Percentiles rank a stretch among this genome's conserved stretches.
phyloP scores from a whole-genome alignment of 257 asterid genomes.

The Nicotiana benthamiana region DNA sequence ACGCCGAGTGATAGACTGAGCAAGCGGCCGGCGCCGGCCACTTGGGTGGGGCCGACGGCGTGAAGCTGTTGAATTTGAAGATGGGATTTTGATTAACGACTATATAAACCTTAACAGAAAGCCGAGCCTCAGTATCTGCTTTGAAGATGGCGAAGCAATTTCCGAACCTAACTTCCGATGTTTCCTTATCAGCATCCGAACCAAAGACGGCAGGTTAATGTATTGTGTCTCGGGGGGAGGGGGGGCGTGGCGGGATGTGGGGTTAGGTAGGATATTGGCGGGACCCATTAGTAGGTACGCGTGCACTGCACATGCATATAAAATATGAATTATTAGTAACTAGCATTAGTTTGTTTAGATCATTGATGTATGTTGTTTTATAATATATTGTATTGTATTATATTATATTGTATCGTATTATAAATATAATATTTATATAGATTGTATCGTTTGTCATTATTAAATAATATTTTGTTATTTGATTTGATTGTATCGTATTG shows the following conservation, averaged over 20 bases:
- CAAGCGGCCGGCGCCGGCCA: neutral
- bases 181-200: neutral
- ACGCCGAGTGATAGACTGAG: neutral
- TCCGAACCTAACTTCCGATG: neutral
- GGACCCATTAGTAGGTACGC: neutral
- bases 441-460: too few species aligned
- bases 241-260: too few species aligned
- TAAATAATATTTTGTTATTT: too few species aligned
- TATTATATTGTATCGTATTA: too few species aligned
- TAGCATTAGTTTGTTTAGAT: too few species aligned
- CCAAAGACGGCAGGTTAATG: neutral
- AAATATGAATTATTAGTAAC: too few species aligned
- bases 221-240: neutral
- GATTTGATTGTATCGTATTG: too few species aligned
- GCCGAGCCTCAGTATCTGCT: neutral
- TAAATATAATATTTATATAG: too few species aligned
- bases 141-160: neutral
- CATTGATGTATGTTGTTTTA: too few species aligned
- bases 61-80: neutral
- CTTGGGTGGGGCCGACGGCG: neutral
- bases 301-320: too few species aligned
- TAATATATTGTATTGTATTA: too few species aligned
- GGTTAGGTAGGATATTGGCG: neutral
- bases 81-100: neutral
- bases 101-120: neutral